These are phyloP conservation scores for Saksenaea oblongispora DNA, from an alignment of 371 early-diverging fungal genomes.

Conservation along the genomic window DNA sequence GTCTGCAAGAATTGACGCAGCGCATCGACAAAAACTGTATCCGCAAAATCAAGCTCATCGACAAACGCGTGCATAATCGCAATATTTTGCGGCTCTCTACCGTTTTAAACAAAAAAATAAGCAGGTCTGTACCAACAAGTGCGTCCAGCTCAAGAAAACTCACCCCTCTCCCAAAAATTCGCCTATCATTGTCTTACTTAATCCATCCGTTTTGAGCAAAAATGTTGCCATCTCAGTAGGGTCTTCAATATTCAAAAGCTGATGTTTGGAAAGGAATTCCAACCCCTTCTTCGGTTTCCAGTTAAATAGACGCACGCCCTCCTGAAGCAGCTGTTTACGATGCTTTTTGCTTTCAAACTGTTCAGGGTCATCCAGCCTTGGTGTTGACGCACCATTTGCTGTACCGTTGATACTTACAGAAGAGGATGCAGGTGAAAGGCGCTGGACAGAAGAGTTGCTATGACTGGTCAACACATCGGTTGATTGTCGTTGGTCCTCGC, in stretches of 20 bases:
- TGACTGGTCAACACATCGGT: slow-evolving; percentile 23
- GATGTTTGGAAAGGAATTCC: slow-evolving; percentile 64
- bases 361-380: slow-evolving; percentile 73
- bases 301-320: slow-evolving; percentile 83
- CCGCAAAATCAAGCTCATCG: slow-evolving; percentile 83
- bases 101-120: neutral
- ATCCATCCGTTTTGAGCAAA: slow-evolving; percentile 71
- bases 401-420: slow-evolving; percentile 20
- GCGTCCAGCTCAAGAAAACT: neutral
- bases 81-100: slow-evolving; percentile 79
- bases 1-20: slow-evolving; percentile 86
- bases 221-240: slow-evolving; percentile 74
- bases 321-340: slow-evolving; percentile 77
- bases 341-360: slow-evolving; percentile 79
- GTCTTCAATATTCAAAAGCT: slow-evolving; percentile 59
- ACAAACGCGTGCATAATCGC: slow-evolving; percentile 95
- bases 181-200: slow-evolving; percentile 88
- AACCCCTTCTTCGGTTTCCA: slow-evolving; percentile 93
- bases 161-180: slow-evolving; percentile 94
- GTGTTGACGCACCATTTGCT: slow-evolving; percentile 35
- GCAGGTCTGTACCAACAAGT: neutral
- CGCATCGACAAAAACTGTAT: slow-evolving; percentile 80
- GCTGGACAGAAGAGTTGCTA: slow-evolving; percentile 37
- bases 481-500: slow-evolving; percentile 35
- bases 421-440: slow-evolving; percentile 55